phyloP scores from a whole-genome alignment of 2,329 filamentous ascomycete genomes.

The Dothiorella sarmentorum region DNA sequence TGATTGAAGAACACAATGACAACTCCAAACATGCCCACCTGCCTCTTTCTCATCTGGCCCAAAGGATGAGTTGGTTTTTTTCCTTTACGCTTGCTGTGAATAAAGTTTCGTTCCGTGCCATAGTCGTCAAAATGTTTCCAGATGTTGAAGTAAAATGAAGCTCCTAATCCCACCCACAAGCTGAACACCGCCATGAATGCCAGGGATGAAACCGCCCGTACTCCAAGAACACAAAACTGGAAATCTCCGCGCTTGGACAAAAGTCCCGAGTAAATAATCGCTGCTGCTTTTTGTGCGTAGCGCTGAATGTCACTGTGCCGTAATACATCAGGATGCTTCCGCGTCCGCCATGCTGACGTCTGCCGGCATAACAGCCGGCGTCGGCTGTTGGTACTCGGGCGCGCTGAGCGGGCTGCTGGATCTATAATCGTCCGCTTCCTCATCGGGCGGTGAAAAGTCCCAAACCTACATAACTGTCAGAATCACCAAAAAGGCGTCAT shows the following conservation, averaged over 20 bases:
- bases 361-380: background rate
- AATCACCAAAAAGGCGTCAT: no score
- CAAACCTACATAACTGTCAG: constrained; percentile 62
- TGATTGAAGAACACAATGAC: background rate
- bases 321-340: background rate
- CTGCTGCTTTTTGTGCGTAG: constrained; percentile 6
- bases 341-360: constrained; percentile 17
- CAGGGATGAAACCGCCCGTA: constrained; percentile 8
- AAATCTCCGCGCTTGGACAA: background rate
- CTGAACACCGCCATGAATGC: constrained; percentile 15
- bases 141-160: background rate
- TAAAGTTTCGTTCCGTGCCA: constrained; percentile 8
- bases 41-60: constrained; percentile 4
- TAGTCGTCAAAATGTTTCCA: constrained; percentile 3
- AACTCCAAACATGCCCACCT: constrained; percentile 5
- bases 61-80: constrained; percentile 4
- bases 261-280: background rate
- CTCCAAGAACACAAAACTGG: constrained; percentile 1
- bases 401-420: constrained; percentile 43
- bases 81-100: constrained; percentile 2
- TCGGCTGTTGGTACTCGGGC: constrained; percentile 29
- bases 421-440: constrained; percentile 42
- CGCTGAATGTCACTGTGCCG: constrained; percentile 1
- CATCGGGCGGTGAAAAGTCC: constrained; percentile 87
- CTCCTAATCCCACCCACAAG: background rate